Percentiles rank a stretch among this genome's conserved stretches.
These are phyloP conservation scores for Xylariaceae sp. DNA, from an alignment of 2,329 filamentous ascomycete genomes.

Conservation along the genomic window DNA sequence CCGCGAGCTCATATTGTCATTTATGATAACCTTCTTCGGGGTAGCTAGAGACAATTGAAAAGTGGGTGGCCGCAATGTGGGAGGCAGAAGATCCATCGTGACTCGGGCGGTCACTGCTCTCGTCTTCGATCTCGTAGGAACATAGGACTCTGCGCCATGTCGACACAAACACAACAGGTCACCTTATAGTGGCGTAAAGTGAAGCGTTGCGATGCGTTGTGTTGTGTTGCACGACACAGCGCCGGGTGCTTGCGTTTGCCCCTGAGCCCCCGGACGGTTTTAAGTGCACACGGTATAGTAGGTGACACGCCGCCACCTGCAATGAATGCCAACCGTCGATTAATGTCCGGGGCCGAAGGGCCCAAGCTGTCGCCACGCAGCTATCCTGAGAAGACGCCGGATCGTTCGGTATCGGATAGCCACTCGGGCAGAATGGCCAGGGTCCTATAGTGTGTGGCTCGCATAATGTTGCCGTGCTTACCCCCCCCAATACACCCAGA, in stretches of 20 bases:
- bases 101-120: conserved; percentile 9
- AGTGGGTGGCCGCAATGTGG: not conserved
- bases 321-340: not conserved
- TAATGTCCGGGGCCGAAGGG: conserved; percentile 4
- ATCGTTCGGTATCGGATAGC: conserved; percentile 13
- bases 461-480: conserved; percentile 17
- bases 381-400: conserved; percentile 2
- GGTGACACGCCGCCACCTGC: conserved; percentile 12
- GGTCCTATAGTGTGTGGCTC: conserved; percentile 10
- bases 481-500: not conserved
- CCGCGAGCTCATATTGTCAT: not conserved
- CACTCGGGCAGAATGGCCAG: not conserved
- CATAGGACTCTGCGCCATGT: conserved; percentile 18
- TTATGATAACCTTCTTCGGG: not conserved
- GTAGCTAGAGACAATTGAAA: not conserved
- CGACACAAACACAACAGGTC: conserved; percentile 11
- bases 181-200: conserved; percentile 4
- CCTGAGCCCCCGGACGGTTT: conserved; percentile 3
- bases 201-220: conserved; percentile 4
- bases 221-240: conserved; percentile 14
- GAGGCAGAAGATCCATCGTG: conserved; percentile 11
- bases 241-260: conserved; percentile 7
- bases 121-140: conserved; percentile 9
- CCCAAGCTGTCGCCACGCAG: conserved; percentile 2
- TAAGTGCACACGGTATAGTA: not conserved